phyloP scores from a whole-genome alignment of 2,329 filamentous ascomycete species.

The Dryadomyces quercus-mongolicae region DNA sequence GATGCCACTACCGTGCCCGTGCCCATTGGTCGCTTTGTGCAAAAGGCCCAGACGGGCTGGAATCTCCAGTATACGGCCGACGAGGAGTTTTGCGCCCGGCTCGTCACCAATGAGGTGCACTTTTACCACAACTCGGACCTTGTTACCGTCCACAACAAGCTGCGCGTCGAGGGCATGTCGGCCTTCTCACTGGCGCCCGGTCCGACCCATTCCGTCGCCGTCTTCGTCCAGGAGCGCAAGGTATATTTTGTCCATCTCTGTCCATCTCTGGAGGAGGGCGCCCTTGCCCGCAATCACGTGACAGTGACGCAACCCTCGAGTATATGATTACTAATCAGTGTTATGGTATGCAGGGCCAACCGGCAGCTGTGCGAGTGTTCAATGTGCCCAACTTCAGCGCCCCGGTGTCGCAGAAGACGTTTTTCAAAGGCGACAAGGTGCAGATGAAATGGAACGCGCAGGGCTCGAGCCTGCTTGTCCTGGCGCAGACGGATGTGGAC shows the following conservation, averaged over 20 bases:
- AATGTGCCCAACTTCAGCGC: constrained; percentile 76
- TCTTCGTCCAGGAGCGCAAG: constrained; percentile 94
- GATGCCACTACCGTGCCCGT: constrained; percentile 39
- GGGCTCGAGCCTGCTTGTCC: constrained; percentile 82
- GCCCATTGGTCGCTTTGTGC: constrained; percentile 80
- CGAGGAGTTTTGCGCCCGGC: constrained; percentile 83
- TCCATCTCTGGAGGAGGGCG: too few species aligned
- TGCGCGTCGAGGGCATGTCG: constrained; percentile 78
- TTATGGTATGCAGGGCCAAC: constrained; percentile 63
- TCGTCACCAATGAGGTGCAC: constrained; percentile 94
- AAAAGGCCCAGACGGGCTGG: constrained; percentile 92
- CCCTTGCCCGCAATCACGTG: not conserved
- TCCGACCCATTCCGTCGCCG: constrained; percentile 80
- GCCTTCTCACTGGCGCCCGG: constrained; percentile 87
- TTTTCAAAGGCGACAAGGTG: constrained; percentile 98
- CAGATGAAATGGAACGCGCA: constrained; percentile 95
- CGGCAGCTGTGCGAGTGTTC: constrained; percentile 87
- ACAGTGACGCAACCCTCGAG: too few species aligned
- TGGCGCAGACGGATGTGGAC: constrained; percentile 96
- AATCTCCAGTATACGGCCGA: constrained; percentile 94
- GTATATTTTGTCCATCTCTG: constrained; percentile 27
- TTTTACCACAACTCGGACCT: constrained; percentile 88
- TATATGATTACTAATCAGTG: not conserved
- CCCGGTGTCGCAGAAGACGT: constrained; percentile 92
- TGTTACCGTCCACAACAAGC: constrained; percentile 83